Percentiles rank a stretch among this genome's conserved stretches.
Evolutionary conservation across 192 early-diverging fungal genomes (phyloP).

Genomic region (Chytriomyces confervae): DNA sequence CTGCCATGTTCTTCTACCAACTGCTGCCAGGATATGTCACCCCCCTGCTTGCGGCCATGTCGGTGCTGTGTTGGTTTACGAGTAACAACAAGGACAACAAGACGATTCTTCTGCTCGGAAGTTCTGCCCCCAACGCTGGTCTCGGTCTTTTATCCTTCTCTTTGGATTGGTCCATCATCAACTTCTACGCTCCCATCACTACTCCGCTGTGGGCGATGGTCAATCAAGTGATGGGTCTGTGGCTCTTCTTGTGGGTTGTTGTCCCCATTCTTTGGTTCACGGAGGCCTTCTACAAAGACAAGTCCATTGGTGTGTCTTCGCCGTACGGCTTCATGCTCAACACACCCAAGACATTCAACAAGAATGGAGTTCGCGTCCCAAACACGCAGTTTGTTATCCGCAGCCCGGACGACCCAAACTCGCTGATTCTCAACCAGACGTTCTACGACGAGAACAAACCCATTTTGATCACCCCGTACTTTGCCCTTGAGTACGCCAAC

Average conservation of each 20-base stretch:
- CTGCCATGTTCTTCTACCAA: background rate
- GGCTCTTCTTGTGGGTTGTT: slow-evolving; percentile 30
- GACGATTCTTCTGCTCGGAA: background rate
- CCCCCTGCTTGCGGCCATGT: slow-evolving; percentile 6
- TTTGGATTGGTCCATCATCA: slow-evolving; percentile 36
- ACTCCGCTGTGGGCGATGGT: slow-evolving; percentile 28
- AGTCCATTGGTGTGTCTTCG: background rate
- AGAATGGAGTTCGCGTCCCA: background rate
- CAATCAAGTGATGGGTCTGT: slow-evolving; percentile 20
- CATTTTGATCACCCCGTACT: slow-evolving; percentile 39
- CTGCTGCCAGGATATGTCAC: background rate
- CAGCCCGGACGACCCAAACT: no score
- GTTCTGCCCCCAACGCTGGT: background rate
- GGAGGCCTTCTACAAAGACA: slow-evolving; percentile 11
- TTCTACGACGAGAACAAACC: slow-evolving; percentile 32
- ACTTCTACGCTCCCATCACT: slow-evolving; percentile 1
- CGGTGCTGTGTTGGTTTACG: background rate
- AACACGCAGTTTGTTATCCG: background rate
- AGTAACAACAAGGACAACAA: background rate
- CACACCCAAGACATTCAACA: slow-evolving; percentile 11
- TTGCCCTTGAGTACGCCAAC: slow-evolving; percentile 15
- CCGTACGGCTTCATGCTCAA: slow-evolving; percentile 25
- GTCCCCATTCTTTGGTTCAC: slow-evolving; percentile 22
- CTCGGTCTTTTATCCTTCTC: slow-evolving; percentile 20
- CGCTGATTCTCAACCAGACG: slow-evolving; percentile 22